These are phyloP conservation scores for Beta lomatogona DNA, from an alignment of 179 eudicot species.

Conservation along the genomic window DNA sequence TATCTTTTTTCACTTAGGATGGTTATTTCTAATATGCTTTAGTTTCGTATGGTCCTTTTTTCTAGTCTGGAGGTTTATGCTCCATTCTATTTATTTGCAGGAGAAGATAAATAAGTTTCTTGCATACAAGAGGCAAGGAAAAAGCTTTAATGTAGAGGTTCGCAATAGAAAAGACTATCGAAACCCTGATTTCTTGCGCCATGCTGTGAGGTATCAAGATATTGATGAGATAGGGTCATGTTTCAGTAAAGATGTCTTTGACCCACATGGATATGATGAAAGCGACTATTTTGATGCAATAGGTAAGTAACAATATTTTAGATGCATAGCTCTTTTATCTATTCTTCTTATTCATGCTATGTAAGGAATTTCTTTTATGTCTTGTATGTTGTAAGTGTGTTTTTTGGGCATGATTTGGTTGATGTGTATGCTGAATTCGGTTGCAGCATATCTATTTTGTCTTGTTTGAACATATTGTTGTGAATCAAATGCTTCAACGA, in stretches of 20 bases:
- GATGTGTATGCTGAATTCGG: not conserved
- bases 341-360: not conserved
- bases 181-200: slow-evolving; percentile 95
- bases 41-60: too few relatives aligned
- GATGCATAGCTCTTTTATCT: not conserved
- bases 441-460: not conserved
- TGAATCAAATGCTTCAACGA: not conserved
- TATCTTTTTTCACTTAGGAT: not conserved
- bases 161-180: slow-evolving; percentile 94
- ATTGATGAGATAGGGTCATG: slow-evolving; percentile 95
- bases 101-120: slow-evolving; percentile 77
- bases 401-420: not conserved
- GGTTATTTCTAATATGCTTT: not conserved
- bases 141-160: slow-evolving; percentile 88
- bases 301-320: slow-evolving; percentile 47
- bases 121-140: slow-evolving; percentile 62
- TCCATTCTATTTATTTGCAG: slow-evolving; percentile 39
- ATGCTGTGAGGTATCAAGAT: slow-evolving; percentile 96
- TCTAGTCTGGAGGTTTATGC: not conserved
- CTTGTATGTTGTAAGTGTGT: not conserved
- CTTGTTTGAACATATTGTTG: not conserved
- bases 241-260: slow-evolving; percentile 93
- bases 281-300: slow-evolving; percentile 86
- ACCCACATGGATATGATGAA: slow-evolving; percentile 92
- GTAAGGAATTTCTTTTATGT: not conserved